Evolutionary conservation across 2,329 filamentous ascomycete species (phyloP), one percentile per base, ranked within the genome.

Genomic region (Colletotrichum sp.): DNA sequence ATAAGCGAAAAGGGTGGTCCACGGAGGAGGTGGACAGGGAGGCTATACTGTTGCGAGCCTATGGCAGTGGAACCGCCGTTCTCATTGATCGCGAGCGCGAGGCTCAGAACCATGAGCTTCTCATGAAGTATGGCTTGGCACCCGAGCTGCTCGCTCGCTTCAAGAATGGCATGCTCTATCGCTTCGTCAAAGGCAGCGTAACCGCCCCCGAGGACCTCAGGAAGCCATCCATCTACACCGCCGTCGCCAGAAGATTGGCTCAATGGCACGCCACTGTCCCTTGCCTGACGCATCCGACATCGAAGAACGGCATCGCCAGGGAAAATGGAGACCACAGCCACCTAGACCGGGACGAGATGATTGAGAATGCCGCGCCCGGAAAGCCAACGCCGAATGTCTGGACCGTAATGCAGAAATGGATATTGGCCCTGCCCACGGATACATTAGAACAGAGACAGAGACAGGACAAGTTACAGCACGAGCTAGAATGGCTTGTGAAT

Each of bases 331-430:
- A 26, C 44, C 57, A 80, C 75, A 64, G 77, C 68, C 79, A 81
- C 76, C 81, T 89, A 81, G 81, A 84, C 68, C 84, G 85, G 64
- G 57, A 78, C 4, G 68, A 63, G 9, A 73, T 77, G n/a, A 88
- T 90, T 75, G 85, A 88, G 77, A 85, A 85, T 76, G 87, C 90
- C 60, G 92, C 92, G 26, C 92, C 92, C 62, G 92, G 92, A 76
- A 95, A 93, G 82, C 93, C 93, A 7, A 89, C 92, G n/a, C 95
- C 96, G 21, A 98, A 98, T 83, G 87, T 98, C 72, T 99, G 97
- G 97, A 95, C 95, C 8, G 96, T 98, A 39, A 94, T 98, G 90
- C 95, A 98, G 84, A 98, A 96, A 86, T 99, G 97, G 97, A 95
- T 98, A 73, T 88, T 93, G 79, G 96, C 95, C 52, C 89, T 99